Evolutionary conservation across 23 red algal species (phyloP).

Genomic region (Cyanidiococcus yangmingshanensis): DNA sequence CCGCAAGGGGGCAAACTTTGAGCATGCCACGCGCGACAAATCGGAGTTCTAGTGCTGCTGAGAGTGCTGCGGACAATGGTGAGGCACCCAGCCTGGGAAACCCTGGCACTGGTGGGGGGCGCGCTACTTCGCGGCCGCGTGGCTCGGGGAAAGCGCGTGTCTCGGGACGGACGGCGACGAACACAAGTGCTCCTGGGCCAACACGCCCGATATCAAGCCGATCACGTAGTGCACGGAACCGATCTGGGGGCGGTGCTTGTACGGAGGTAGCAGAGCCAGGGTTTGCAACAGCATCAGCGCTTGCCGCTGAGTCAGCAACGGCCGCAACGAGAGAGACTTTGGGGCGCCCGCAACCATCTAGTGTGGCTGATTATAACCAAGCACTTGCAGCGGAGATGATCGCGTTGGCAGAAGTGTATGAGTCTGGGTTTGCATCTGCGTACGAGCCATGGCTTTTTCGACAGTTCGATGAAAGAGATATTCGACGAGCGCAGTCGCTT

Average conservation of each 20-base stretch:
- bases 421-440: constrained; percentile 9
- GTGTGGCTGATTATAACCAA: neutral
- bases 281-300: neutral
- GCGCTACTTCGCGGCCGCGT: neutral
- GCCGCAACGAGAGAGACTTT: neutral
- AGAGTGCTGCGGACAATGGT: constrained; percentile 4
- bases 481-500: constrained; percentile 1
- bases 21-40: constrained; percentile 11
- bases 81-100: neutral
- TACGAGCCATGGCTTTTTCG: constrained; percentile 4
- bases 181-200: neutral
- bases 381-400: neutral
- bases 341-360: neutral
- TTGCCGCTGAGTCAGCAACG: neutral
- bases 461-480: neutral
- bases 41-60: neutral
- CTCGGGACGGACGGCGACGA: neutral
- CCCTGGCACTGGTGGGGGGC: neutral
- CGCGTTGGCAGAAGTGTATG: constrained; percentile 1
- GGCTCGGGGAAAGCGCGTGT: neutral
- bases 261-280: neutral
- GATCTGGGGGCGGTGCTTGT: neutral
- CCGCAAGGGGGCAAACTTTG: neutral
- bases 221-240: neutral
- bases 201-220: neutral